These are phyloP conservation scores for Geotrichum carabidarum DNA, from an alignment of 1,139 yeast species.

Conservation along the genomic window DNA sequence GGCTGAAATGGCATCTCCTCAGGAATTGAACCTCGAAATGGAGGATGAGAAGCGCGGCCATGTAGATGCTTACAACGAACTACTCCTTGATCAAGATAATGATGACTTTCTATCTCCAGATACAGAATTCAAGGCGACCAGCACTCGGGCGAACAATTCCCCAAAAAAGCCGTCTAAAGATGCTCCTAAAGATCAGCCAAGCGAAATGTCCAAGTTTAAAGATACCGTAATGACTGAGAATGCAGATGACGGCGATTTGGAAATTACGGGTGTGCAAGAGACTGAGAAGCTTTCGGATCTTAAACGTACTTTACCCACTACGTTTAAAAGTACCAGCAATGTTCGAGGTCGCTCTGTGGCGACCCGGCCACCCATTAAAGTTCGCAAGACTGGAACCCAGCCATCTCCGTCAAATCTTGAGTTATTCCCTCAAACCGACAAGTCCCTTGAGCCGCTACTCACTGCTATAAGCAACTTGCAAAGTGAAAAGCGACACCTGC, in stretches of 20 bases:
- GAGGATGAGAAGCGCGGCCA: background rate
- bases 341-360: slow-evolving; percentile 3
- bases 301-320: background rate
- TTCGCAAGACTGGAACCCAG: slow-evolving; percentile 3
- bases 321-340: background rate
- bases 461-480: slow-evolving; percentile 14
- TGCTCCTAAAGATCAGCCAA: background rate
- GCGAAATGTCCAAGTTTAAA: background rate
- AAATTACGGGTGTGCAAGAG: slow-evolving; percentile 13
- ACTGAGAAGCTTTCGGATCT: background rate
- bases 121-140: background rate
- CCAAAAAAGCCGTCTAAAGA: background rate
- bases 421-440: slow-evolving; percentile 10
- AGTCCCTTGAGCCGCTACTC: slow-evolving; percentile 14
- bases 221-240: background rate
- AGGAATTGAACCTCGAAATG: background rate
- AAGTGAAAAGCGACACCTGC: slow-evolving; percentile 13
- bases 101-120: slow-evolving; percentile 3
- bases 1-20: slow-evolving; percentile 3
- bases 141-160: background rate
- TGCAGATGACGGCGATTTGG: slow-evolving; percentile 8
- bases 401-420: background rate
- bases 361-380: slow-evolving; percentile 3
- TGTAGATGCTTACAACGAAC: slow-evolving; percentile 4
- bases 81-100: slow-evolving; percentile 14